Evolutionary conservation across 495 filamentous ascomycete species (phyloP).

Genomic region (Terfezia boudieri): DNA sequence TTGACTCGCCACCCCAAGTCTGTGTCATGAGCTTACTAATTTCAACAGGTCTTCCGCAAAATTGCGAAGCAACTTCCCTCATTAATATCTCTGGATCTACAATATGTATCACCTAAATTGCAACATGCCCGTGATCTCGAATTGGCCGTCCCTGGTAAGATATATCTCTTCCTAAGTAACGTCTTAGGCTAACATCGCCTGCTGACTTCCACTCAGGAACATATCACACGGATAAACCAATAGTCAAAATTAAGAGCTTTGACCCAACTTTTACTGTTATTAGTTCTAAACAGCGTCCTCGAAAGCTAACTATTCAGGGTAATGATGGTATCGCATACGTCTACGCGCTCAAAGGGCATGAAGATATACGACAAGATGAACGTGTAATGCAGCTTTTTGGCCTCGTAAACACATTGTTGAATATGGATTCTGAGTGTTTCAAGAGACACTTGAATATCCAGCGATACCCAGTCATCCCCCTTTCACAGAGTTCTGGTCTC

Average conservation of each 20-base stretch:
- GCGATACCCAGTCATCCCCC: slow-evolving; percentile 75
- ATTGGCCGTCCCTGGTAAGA: slow-evolving; percentile 46
- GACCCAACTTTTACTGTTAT: slow-evolving; percentile 78
- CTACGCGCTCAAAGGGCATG: slow-evolving; percentile 83
- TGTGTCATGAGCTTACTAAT: no score
- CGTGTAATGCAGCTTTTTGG: slow-evolving; percentile 98
- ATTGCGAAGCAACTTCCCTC: slow-evolving; percentile 87
- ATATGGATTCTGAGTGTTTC: slow-evolving; percentile 82
- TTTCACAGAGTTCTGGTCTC: slow-evolving; percentile 88
- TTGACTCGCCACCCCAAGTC: no score
- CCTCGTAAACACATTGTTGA: slow-evolving; percentile 77
- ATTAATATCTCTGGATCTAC: slow-evolving; percentile 73
- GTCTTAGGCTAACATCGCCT: no score
- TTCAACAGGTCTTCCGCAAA: slow-evolving; percentile 49
- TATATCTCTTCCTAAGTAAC: slow-evolving; percentile 1
- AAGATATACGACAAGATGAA: slow-evolving; percentile 96
- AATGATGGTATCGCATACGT: slow-evolving; percentile 71
- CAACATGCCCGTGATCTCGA: slow-evolving; percentile 63
- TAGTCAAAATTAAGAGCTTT: slow-evolving; percentile 72
- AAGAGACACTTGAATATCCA: slow-evolving; percentile 93
- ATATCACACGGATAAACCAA: slow-evolving; percentile 66
- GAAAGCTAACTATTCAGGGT: slow-evolving; percentile 69
- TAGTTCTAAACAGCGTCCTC: slow-evolving; percentile 84
- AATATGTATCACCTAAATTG: slow-evolving; percentile 86
- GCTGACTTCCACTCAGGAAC: slow-evolving; percentile 31